phyloP scores from a whole-genome alignment of 306 rosid species.

The Sechiopsis laciniata region DNA sequence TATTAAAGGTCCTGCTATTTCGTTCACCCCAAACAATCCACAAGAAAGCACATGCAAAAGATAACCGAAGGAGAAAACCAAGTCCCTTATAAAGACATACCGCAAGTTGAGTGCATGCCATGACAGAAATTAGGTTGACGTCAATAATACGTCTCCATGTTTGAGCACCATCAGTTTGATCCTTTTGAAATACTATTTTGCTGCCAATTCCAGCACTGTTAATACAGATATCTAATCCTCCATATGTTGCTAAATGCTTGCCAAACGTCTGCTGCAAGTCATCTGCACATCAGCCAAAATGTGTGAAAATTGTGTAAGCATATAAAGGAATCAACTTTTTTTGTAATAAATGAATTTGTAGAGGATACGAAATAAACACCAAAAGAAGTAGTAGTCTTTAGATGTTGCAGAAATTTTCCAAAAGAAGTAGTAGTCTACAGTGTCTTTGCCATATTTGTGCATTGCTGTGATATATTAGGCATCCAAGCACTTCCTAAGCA shows the following conservation, averaged over 20 bases:
- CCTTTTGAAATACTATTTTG: slow-evolving; percentile 43
- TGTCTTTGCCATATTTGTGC: neutral
- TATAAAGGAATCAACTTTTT: neutral
- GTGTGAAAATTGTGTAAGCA: neutral
- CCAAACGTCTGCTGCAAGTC: slow-evolving; percentile 66
- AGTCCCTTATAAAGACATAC: slow-evolving; percentile 37
- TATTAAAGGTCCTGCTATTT: too few relatives aligned
- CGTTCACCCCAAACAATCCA: too few relatives aligned
- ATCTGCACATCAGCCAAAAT: slow-evolving; percentile 36
- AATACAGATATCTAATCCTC: slow-evolving; percentile 87
- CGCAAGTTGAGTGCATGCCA: slow-evolving; percentile 69
- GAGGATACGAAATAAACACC: neutral
- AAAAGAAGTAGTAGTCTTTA: neutral
- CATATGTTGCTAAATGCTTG: slow-evolving; percentile 61
- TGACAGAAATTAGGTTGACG: slow-evolving; percentile 57
- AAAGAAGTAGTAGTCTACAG: neutral
- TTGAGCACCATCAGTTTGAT: slow-evolving; percentile 62
- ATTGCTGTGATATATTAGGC: neutral
- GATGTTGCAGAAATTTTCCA: too few relatives aligned
- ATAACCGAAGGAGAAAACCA: slow-evolving; percentile 17
- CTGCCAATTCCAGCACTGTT: slow-evolving; percentile 56
- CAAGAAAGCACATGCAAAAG: too few relatives aligned
- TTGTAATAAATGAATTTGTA: neutral
- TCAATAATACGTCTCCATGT: slow-evolving; percentile 60
- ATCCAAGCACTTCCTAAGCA: neutral